phyloP scores from a whole-genome alignment of 2,329 filamentous ascomycete genomes.

The Cladobotryum protrusum region DNA sequence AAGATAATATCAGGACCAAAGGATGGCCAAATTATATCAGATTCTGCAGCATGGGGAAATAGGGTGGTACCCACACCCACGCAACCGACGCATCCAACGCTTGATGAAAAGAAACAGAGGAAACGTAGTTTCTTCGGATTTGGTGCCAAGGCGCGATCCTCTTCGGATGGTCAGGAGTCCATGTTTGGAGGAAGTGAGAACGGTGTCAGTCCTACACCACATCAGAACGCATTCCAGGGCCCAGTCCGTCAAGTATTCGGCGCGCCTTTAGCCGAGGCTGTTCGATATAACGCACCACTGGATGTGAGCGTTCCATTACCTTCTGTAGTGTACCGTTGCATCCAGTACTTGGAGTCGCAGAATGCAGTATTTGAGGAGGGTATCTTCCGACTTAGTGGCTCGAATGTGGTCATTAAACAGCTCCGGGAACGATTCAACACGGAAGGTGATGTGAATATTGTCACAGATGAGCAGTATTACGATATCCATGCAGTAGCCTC shows the following conservation, averaged over 20 bases:
- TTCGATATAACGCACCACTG: conserved; percentile 67
- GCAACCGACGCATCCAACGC: conserved; percentile 39
- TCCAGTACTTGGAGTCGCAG: conserved; percentile 84
- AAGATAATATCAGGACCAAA: conserved; percentile 73
- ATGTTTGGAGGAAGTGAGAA: conserved; percentile 45
- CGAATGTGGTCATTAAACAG: conserved; percentile 86
- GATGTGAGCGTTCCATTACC: conserved; percentile 73
- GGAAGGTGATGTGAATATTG: conserved; percentile 83
- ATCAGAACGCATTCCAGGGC: conserved; percentile 40
- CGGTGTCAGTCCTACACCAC: conserved; percentile 38
- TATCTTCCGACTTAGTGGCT: conserved; percentile 95
- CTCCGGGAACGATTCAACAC: conserved; percentile 89
- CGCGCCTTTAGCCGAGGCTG: conserved; percentile 76
- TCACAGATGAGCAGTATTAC: conserved; percentile 78
- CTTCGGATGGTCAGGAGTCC: conserved; percentile 52
- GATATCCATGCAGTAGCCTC: conserved; percentile 96
- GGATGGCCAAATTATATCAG: conserved; percentile 77
- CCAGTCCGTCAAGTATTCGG: conserved; percentile 73
- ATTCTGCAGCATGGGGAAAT: conserved; percentile 80
- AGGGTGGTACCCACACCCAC: conserved; percentile 50
- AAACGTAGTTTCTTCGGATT: conserved; percentile 75
- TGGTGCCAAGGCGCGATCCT: conserved; percentile 53
- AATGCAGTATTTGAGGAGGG: conserved; percentile 82
- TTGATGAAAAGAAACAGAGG: conserved; percentile 72
- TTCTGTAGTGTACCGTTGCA: conserved; percentile 89